A percentile compares a stretch with the other conserved stretches of the same genome.
phyloP scores from a whole-genome alignment of 768 basidiomycete genomes.

The Mycena metata region DNA sequence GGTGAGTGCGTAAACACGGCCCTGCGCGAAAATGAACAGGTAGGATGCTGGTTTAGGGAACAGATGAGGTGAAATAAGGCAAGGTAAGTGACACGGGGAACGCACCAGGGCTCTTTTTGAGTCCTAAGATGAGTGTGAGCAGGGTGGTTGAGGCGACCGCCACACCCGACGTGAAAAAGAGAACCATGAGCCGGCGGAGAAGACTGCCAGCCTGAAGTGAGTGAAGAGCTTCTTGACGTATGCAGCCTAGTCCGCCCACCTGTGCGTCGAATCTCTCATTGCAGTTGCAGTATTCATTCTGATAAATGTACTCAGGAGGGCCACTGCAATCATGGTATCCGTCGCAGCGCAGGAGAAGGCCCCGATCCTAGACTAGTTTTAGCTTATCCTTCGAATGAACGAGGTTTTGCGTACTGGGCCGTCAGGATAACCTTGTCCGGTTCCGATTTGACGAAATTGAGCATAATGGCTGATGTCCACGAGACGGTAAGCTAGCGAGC shows the following conservation, averaged over 20 bases:
- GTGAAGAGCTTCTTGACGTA: not conserved
- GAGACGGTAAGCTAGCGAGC: not conserved
- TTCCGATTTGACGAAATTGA: not conserved
- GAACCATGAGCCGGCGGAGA: constrained; percentile 13
- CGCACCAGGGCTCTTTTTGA: constrained; percentile 7
- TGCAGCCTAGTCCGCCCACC: not conserved
- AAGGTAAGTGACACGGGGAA: not conserved
- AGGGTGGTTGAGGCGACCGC: constrained; percentile 10
- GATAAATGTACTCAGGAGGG: constrained; percentile 4
- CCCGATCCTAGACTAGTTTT: not conserved
- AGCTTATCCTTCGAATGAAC: not conserved
- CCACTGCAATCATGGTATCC: constrained; percentile 1
- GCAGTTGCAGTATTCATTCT: not conserved
- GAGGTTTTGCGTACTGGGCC: not conserved
- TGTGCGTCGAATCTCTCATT: not conserved
- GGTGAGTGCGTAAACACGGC: constrained; percentile 17
- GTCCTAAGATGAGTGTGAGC: constrained; percentile 1
- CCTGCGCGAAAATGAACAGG: constrained; percentile 19
- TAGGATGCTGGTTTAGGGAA: constrained; percentile 2
- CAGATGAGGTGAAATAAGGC: not conserved
- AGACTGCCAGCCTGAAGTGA: not conserved
- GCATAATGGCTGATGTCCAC: not conserved
- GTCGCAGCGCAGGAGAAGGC: not conserved
- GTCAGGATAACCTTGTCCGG: too few relatives aligned
- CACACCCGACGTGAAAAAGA: constrained; percentile 13